phyloP scores from a whole-genome alignment of 768 basidiomycete genomes.

The Tricholoma sp. region DNA sequence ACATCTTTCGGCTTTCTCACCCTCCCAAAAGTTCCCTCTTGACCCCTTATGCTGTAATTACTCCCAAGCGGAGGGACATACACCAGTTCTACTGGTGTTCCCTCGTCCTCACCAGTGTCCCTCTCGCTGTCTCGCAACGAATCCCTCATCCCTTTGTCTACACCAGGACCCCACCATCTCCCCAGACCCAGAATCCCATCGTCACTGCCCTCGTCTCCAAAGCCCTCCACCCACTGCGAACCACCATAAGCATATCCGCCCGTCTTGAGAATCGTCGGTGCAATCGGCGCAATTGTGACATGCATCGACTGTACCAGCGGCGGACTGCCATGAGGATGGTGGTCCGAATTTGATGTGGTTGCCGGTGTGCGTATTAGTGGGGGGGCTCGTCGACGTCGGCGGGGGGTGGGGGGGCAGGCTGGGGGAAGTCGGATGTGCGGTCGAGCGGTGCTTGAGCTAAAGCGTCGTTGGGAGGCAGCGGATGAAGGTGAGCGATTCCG shows the following conservation, averaged over 20 bases:
- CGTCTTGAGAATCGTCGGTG: slow-evolving; percentile 83
- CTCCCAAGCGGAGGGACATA: slow-evolving; percentile 55
- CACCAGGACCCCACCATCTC: slow-evolving; percentile 13
- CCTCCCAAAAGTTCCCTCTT: slow-evolving; percentile 15
- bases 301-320: slow-evolving; percentile 13
- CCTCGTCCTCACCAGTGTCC: slow-evolving; percentile 25
- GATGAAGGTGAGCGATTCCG: slow-evolving; percentile 11
- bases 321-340: not conserved
- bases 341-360: not conserved
- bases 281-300: slow-evolving; percentile 45
- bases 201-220: slow-evolving; percentile 40
- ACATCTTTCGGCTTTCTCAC: slow-evolving; percentile 20
- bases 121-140: slow-evolving; percentile 18
- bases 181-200: slow-evolving; percentile 17
- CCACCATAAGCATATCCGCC: slow-evolving; percentile 44
- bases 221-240: slow-evolving; percentile 39
- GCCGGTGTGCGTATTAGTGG: slow-evolving; percentile 20
- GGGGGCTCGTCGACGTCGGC: slow-evolving; percentile 17
- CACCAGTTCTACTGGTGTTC: slow-evolving; percentile 61
- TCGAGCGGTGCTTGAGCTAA: slow-evolving; percentile 17
- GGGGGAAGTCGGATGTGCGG: slow-evolving; percentile 17
- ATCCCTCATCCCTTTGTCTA: slow-evolving; percentile 12
- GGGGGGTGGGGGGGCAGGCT: slow-evolving; percentile 28
- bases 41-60: slow-evolving; percentile 24
- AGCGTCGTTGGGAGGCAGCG: slow-evolving; percentile 15